Evolutionary conservation across 148 eudicot species (phyloP).

Genomic region (Salicornia ramosissima): DNA sequence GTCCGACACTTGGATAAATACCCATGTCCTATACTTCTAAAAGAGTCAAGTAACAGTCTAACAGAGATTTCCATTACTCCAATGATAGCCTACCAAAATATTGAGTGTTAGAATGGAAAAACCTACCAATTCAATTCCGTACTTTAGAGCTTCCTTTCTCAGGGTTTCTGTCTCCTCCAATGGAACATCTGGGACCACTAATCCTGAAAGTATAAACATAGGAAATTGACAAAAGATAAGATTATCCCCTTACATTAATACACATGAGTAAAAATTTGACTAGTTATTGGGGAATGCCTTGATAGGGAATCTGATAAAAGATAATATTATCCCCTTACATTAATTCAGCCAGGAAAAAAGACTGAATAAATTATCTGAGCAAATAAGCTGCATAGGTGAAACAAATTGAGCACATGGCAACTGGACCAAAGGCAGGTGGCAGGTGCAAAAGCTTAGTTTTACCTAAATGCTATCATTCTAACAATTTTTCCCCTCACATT

Average conservation of each 20-base stretch:
- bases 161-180: constrained; percentile 80
- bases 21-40: too few relatives aligned
- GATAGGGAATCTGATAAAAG: background rate
- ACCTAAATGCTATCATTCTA: too few relatives aligned
- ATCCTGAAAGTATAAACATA: constrained; percentile 46
- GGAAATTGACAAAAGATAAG: background rate
- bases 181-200: constrained; percentile 96
- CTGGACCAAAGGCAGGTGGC: too few relatives aligned
- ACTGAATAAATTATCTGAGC: background rate
- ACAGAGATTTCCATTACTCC: background rate
- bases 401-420: too few relatives aligned
- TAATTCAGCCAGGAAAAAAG: background rate
- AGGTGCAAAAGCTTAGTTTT: too few relatives aligned
- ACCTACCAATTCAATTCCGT: constrained; percentile 77
- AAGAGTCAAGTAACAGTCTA: background rate
- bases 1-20: too few relatives aligned
- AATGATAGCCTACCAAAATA: background rate
- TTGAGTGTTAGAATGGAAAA: background rate
- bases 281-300: background rate
- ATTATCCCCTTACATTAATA: background rate
- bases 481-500: too few relatives aligned
- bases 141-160: constrained; percentile 66
- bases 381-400: background rate
- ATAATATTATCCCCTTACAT: background rate
- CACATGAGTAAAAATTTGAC: background rate